phyloP scores from a whole-genome alignment of 768 basidiomycete species.

The Pulveroboletus ravenelii region DNA sequence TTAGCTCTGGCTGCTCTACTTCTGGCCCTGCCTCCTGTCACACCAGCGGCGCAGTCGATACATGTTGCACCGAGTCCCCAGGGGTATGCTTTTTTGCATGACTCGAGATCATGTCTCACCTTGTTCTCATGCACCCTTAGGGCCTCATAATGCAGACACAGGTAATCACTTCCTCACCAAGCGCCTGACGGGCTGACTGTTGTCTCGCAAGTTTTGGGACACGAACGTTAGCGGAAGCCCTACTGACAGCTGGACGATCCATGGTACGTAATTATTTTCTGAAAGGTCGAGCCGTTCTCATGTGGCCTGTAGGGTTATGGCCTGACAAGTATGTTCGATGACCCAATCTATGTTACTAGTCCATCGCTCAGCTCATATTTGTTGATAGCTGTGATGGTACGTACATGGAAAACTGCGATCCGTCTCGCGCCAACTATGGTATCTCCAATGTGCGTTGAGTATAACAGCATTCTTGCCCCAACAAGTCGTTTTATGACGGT shows the following conservation, averaged over 20 bases:
- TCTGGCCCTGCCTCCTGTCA: conserved; percentile 51
- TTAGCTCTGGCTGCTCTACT: conserved; percentile 50
- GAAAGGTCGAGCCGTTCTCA: not conserved
- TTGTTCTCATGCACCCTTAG: conserved; percentile 27
- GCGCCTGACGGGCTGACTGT: conserved; percentile 1
- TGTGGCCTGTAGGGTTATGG: conserved; percentile 51
- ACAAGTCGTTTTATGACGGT: not conserved
- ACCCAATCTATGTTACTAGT: not conserved
- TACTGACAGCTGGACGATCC: conserved; percentile 67
- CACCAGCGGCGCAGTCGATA: conserved; percentile 41
- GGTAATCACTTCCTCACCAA: conserved; percentile 18
- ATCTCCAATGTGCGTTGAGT: conserved; percentile 35
- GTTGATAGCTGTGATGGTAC: conserved; percentile 50
- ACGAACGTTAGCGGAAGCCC: conserved; percentile 61
- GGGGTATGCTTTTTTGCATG: conserved; percentile 41
- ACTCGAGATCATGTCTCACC: not conserved
- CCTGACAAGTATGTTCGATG: conserved; percentile 48
- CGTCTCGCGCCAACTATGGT: conserved; percentile 38
- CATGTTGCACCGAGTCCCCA: conserved; percentile 64
- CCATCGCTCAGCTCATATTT: not conserved
- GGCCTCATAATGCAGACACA: conserved; percentile 58
- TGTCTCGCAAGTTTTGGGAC: conserved; percentile 62
- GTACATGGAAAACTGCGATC: conserved; percentile 34
- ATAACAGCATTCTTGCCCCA: not conserved
- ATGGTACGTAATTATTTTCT: conserved; percentile 40